These are phyloP conservation scores for Alternaria gaisen DNA, from an alignment of 2,329 filamentous ascomycete species.

Conservation along the genomic window DNA sequence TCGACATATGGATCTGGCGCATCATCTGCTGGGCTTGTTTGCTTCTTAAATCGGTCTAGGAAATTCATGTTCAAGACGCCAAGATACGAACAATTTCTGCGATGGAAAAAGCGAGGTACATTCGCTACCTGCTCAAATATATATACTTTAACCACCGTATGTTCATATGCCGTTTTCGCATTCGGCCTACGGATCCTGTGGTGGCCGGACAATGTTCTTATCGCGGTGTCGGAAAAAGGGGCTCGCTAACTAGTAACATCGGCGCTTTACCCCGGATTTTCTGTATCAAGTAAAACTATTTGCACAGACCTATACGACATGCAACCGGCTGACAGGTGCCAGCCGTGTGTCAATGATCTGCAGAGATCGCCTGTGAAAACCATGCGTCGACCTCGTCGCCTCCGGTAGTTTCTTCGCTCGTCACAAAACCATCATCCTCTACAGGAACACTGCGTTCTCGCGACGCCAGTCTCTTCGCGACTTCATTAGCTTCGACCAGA, in stretches of 20 bases:
- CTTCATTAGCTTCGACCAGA: slow-evolving; percentile 68
- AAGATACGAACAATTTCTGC: not conserved
- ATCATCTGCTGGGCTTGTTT: not conserved
- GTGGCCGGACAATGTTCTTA: not conserved
- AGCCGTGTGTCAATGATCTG: not conserved
- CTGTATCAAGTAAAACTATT: not conserved
- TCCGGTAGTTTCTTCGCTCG: slow-evolving; percentile 20
- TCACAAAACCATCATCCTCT: slow-evolving; percentile 46
- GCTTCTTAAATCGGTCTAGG: not conserved
- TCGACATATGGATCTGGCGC: not conserved
- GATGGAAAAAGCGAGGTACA: too few species aligned
- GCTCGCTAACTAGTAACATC: not conserved
- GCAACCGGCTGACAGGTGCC: not conserved
- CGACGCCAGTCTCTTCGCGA: slow-evolving; percentile 65
- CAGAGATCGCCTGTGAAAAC: not conserved
- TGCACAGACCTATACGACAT: not conserved
- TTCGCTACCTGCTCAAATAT: not conserved
- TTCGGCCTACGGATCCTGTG: not conserved
- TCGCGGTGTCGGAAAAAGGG: not conserved
- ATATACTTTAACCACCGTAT: not conserved
- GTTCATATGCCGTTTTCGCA: not conserved
- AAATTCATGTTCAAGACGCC: not conserved
- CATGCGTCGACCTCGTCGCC: slow-evolving; percentile 10
- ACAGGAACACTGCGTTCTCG: slow-evolving; percentile 59
- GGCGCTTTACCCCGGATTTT: not conserved